Conservation (phyloP, 306 rosid species). For the Corylus avellana region DNA sequence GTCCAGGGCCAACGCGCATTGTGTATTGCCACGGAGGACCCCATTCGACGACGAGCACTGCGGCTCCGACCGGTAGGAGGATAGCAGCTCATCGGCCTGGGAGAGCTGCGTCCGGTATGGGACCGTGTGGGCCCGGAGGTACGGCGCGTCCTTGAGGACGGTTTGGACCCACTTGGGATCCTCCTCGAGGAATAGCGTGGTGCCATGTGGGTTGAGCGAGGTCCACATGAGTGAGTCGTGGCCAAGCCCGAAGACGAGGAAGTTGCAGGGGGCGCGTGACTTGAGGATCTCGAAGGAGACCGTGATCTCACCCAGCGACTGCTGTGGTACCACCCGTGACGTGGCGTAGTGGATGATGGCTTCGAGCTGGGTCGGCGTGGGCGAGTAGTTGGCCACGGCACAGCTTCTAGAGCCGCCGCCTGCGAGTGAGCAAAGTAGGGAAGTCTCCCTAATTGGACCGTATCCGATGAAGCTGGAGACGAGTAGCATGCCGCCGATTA, state of each 20-base stretch:
- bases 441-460: slow-evolving; percentile 12
- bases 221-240: slow-evolving; percentile 97
- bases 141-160: slow-evolving; percentile 62
- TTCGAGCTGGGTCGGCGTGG: slow-evolving; percentile 47
- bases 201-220: slow-evolving; percentile 75
- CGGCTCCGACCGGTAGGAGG: slow-evolving; percentile 41
- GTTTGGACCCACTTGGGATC: slow-evolving; percentile 87
- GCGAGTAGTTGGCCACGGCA: background rate
- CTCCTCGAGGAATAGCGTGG: slow-evolving; percentile 81
- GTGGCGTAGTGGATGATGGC: slow-evolving; percentile 95
- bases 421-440: slow-evolving; percentile 41
- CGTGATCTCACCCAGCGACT: slow-evolving; percentile 62
- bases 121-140: slow-evolving; percentile 60
- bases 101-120: slow-evolving; percentile 69
- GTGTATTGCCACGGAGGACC: slow-evolving; percentile 49
- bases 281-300: slow-evolving; percentile 64
- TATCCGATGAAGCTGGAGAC: slow-evolving; percentile 34
- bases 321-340: slow-evolving; percentile 65
- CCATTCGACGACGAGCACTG: slow-evolving; percentile 48
- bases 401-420: slow-evolving; percentile 10
- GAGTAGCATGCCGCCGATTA: slow-evolving; percentile 49
- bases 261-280: slow-evolving; percentile 55
- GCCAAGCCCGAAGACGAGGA: slow-evolving; percentile 87
- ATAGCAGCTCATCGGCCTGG: slow-evolving; percentile 51
- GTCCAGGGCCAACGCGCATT: slow-evolving; percentile 64